phyloP scores from a whole-genome alignment of 306 rosid species.

The Dalbergia oliveri region DNA sequence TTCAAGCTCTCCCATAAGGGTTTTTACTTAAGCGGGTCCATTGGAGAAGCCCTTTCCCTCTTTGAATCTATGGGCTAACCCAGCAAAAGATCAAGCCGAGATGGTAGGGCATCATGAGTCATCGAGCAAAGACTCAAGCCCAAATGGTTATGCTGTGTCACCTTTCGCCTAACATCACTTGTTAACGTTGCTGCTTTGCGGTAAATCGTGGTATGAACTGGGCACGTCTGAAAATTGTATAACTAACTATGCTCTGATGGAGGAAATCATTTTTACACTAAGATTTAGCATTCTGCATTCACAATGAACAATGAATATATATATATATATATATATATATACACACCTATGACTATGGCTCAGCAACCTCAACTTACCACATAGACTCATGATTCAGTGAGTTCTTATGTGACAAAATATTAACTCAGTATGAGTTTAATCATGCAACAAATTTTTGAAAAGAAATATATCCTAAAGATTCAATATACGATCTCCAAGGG shows the following conservation, averaged over 20 bases:
- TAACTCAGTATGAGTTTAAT: background rate
- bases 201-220: background rate
- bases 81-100: too few species aligned
- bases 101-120: too few species aligned
- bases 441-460: conserved; percentile 6
- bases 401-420: background rate
- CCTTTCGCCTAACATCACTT: background rate
- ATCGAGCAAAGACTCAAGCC: background rate
- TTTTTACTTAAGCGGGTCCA: too few species aligned
- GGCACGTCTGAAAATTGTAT: background rate
- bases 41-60: too few species aligned
- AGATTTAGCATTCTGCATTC: too few species aligned
- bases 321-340: too few species aligned
- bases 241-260: background rate
- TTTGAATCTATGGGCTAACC: too few species aligned
- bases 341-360: too few species aligned
- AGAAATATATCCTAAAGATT: conserved; percentile 20
- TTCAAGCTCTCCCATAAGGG: too few species aligned
- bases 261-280: too few species aligned
- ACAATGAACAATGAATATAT: too few species aligned
- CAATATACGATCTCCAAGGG: conserved; percentile 12
- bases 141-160: background rate
- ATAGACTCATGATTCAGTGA: background rate
- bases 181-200: background rate
- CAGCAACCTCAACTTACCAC: background rate